Percentiles rank a stretch among this genome's conserved stretches.
phyloP scores from a whole-genome alignment of 169 alveolate genomes.

The Amoebophrya sp. region DNA sequence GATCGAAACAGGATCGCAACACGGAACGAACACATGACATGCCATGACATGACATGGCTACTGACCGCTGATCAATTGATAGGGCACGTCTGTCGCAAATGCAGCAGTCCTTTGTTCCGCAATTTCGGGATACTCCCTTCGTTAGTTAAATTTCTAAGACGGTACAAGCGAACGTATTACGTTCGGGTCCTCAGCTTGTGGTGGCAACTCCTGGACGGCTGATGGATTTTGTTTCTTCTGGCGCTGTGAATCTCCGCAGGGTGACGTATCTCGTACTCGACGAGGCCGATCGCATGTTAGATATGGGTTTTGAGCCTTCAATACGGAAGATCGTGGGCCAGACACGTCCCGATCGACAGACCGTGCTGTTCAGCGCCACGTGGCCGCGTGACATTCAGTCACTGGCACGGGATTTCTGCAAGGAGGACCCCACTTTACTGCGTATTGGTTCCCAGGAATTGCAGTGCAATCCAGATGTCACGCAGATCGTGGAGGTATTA shows the following conservation, averaged over 20 bases:
- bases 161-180: background rate
- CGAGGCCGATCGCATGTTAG: constrained; percentile 96
- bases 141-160: too few species aligned
- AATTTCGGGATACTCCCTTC: too few species aligned
- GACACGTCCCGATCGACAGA: constrained; percentile 77
- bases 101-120: too few species aligned
- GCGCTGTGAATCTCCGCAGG: constrained; percentile 71
- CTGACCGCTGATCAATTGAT: too few species aligned
- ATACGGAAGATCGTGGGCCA: constrained; percentile 78
- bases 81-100: too few species aligned
- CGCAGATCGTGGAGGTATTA: constrained; percentile 54
- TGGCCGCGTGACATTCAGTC: constrained; percentile 81
- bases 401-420: constrained; percentile 79
- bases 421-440: constrained; percentile 80
- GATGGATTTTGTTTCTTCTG: constrained; percentile 14
- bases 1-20: too few species aligned
- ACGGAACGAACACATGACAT: too few species aligned
- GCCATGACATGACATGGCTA: too few species aligned
- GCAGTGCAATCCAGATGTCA: constrained; percentile 57
- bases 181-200: constrained; percentile 63
- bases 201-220: constrained; percentile 95
- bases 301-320: constrained; percentile 96
- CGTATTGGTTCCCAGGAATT: constrained; percentile 75
- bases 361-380: constrained; percentile 85
- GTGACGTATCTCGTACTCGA: constrained; percentile 88